Evolutionary conservation across 2,329 filamentous ascomycete species (phyloP), one percentile per base, ranked within the genome.

Genomic region (Hymenoscyphus fructigenus): DNA sequence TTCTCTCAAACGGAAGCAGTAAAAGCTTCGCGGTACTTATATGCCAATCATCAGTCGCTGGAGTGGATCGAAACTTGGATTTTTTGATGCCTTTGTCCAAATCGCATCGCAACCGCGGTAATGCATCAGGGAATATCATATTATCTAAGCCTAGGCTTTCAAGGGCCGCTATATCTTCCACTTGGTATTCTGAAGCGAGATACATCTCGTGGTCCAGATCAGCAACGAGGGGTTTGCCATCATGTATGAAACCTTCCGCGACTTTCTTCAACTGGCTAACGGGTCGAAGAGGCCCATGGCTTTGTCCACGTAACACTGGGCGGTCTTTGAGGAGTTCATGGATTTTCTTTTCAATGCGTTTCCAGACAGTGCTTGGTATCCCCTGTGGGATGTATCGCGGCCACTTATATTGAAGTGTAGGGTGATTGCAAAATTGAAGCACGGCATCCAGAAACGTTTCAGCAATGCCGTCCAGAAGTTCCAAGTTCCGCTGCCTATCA

Each of bases 301-400:
- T 32, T 9, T 34, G 26, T 61, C 34, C 32, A 34, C 59, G 53
- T 36, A 65, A 59, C 36, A 61, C 50, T 61, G 63, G 32, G n/a
- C n/a, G 20, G 17, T 20, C 41, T 28, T 58, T 61, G 53, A 65
- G 50, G 15, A 47, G 50, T 38, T 58, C 34, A 34, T 61, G 23
- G 63, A 65, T 65, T 28, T 59, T 58, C 15, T 57, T 23, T 59
- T 53, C 28, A 50, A 65, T 34, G 58, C n/a, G 47, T 44, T 10
- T 29, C 59, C 63, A 66, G 58, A 66, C 61, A 53, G 57, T 44
- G 38, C 53, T 57, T 32, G 47, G 53, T 41, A 60, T 63, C 7
- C 72, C 69, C 29, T 36, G 20, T 0, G 82, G 81, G 1, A 84
- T 72, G 65, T 78, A 84, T 58, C 74, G 71, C 76, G 80, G 79